Conservation (phyloP, 257 asterid species). For the Solanum dulcamara region DNA sequence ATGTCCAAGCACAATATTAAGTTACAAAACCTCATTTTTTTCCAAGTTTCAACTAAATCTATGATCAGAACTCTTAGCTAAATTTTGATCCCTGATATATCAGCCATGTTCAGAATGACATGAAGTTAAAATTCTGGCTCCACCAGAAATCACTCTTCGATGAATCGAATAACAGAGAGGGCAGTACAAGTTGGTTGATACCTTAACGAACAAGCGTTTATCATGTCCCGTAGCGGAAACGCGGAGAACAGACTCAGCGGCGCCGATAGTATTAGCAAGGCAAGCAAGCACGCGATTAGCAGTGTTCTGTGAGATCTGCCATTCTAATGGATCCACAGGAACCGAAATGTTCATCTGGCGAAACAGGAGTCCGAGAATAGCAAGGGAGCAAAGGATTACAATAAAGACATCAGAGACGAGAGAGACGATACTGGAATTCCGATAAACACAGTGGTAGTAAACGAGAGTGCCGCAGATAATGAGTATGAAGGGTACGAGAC, state of each 20-base stretch:
- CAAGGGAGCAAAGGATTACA: slow-evolving; percentile 82
- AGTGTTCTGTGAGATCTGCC: slow-evolving; percentile 95
- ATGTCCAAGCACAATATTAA: background rate
- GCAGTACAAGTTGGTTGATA: background rate
- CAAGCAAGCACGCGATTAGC: slow-evolving; percentile 72
- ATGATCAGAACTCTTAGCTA: no score
- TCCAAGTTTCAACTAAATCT: no score
- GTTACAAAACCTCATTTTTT: background rate
- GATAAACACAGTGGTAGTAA: slow-evolving; percentile 87
- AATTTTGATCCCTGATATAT: no score
- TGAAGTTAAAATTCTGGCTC: background rate
- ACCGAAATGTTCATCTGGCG: slow-evolving; percentile 94
- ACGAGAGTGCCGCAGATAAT: slow-evolving; percentile 68
- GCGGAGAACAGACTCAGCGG: slow-evolving; percentile 97
- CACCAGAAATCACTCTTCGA: background rate
- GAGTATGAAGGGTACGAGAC: slow-evolving; percentile 30
- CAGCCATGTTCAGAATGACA: no score
- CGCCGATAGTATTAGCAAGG: slow-evolving; percentile 91
- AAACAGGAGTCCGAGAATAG: slow-evolving; percentile 90
- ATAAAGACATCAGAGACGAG: slow-evolving; percentile 83
- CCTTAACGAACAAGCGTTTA: slow-evolving; percentile 87
- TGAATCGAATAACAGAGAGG: background rate
- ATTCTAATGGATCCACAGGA: slow-evolving; percentile 93
- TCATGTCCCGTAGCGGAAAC: slow-evolving; percentile 98
- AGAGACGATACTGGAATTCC: slow-evolving; percentile 63